These are phyloP conservation scores for Colletotrichum eleusines DNA, from an alignment of 2,329 filamentous ascomycete species.

Conservation along the genomic window DNA sequence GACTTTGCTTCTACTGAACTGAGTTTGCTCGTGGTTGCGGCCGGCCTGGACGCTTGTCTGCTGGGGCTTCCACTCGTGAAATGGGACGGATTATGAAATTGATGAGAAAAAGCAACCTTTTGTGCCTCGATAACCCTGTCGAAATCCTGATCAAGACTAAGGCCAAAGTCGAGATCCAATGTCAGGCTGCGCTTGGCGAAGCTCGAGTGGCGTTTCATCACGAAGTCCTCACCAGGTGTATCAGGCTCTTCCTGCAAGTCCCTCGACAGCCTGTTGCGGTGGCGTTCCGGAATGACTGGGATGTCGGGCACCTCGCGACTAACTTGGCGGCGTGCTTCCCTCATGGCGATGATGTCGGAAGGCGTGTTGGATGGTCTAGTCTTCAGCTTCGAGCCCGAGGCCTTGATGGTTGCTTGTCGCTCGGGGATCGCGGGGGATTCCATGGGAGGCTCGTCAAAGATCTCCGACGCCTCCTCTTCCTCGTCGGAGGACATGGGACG, in stretches of 20 bases:
- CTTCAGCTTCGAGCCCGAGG: slow-evolving; percentile 87
- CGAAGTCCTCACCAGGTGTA: slow-evolving; percentile 56
- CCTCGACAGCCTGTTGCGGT: slow-evolving; percentile 66
- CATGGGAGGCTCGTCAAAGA: slow-evolving; percentile 55
- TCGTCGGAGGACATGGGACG: slow-evolving; percentile 67
- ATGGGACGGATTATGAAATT: slow-evolving; percentile 43
- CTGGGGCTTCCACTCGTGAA: slow-evolving; percentile 46
- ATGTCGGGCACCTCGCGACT: slow-evolving; percentile 77
- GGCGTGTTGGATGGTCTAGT: slow-evolving; percentile 90
- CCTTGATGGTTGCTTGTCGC: slow-evolving; percentile 87
- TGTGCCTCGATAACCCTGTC: slow-evolving; percentile 94
- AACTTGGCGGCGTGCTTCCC: slow-evolving; percentile 85
- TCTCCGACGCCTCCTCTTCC: slow-evolving; percentile 54
- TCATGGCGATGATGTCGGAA: slow-evolving; percentile 86
- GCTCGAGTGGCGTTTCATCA: slow-evolving; percentile 75
- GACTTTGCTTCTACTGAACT: slow-evolving; percentile 37
- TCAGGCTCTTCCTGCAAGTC: slow-evolving; percentile 57
- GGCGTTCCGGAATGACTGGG: slow-evolving; percentile 71
- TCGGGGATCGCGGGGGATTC: slow-evolving; percentile 80
- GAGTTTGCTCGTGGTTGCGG: slow-evolving; percentile 10
- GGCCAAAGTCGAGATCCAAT: slow-evolving; percentile 82
- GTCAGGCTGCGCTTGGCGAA: slow-evolving; percentile 87
- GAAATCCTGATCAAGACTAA: slow-evolving; percentile 92
- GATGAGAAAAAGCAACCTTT: slow-evolving; percentile 80
- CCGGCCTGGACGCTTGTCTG: slow-evolving; percentile 61